These are phyloP conservation scores for Candida ipomoeae DNA, from an alignment of 805 yeast species.

Conservation along the genomic window DNA sequence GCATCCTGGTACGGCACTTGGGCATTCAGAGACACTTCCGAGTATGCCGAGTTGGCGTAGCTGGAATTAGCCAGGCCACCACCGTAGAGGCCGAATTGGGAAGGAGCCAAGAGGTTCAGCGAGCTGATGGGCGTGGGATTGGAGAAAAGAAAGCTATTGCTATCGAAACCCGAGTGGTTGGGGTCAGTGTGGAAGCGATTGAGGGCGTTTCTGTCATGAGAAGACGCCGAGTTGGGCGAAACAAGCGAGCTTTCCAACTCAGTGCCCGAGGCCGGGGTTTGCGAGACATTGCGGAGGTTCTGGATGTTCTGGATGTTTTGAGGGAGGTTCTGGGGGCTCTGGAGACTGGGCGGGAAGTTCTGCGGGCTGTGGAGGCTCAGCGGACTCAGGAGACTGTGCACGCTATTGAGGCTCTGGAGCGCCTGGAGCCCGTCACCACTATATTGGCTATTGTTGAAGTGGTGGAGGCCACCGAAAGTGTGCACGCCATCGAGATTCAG, in stretches of 20 bases:
- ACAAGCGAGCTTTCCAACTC: background rate
- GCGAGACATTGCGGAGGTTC: background rate
- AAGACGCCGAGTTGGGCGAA: conserved; percentile 3
- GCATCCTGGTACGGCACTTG: conserved; percentile 37
- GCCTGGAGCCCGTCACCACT: no score
- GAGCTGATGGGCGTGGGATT: conserved; percentile 14
- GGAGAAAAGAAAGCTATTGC: conserved; percentile 5
- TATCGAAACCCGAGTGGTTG: background rate
- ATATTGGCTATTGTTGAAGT: background rate
- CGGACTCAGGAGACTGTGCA: no score
- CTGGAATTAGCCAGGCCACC: conserved; percentile 11
- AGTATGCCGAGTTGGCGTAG: conserved; percentile 23
- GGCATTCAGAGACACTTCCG: conserved; percentile 36
- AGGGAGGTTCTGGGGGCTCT: no score
- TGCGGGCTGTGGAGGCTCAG: no score
- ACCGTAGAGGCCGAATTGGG: conserved; percentile 7
- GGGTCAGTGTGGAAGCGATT: background rate
- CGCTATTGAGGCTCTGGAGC: background rate
- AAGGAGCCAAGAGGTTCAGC: conserved; percentile 19
- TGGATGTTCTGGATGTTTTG: background rate
- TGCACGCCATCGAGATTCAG: background rate
- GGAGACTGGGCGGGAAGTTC: no score
- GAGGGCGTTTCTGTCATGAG: background rate
- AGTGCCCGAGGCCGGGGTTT: background rate
- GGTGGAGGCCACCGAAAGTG: background rate